Evolutionary conservation across 2,329 filamentous ascomycete species (phyloP).

Genomic region (Pseudogymnoascus sp.): DNA sequence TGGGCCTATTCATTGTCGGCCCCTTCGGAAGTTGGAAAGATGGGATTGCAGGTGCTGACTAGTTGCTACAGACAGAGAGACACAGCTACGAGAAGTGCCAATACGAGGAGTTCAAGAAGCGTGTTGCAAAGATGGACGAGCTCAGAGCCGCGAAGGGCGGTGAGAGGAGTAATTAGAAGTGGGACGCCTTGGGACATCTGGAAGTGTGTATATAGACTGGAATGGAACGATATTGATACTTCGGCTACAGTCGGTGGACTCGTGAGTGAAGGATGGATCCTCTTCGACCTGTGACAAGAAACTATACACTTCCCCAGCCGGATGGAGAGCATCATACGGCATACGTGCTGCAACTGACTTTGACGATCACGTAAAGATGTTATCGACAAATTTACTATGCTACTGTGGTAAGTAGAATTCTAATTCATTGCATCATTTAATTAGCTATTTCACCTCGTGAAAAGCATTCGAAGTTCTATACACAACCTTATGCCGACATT

Average conservation of each 20-base stretch:
- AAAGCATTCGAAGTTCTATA: background rate
- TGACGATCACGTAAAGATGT: background rate
- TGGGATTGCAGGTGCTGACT: slow-evolving; percentile 13
- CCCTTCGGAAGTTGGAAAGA: background rate
- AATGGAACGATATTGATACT: slow-evolving; percentile 8
- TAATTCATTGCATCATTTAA: background rate
- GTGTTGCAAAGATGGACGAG: slow-evolving; percentile 98
- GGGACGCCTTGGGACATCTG: slow-evolving; percentile 2
- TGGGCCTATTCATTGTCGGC: background rate
- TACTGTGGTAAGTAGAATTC: background rate
- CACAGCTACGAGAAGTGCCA: slow-evolving; percentile 99
- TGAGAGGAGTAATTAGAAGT: slow-evolving; percentile 69
- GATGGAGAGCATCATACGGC: background rate
- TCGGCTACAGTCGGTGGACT: background rate
- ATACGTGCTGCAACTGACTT: background rate
- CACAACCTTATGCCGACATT: background rate
- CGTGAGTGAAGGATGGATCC: background rate
- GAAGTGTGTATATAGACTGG: slow-evolving; percentile 20
- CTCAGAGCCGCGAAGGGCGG: slow-evolving; percentile 78
- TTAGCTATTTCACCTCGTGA: background rate
- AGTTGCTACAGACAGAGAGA: slow-evolving; percentile 67
- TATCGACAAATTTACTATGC: background rate
- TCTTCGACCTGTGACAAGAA: background rate
- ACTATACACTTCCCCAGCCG: background rate
- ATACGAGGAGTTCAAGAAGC: slow-evolving; percentile 97